Evolutionary conservation across 2,329 filamentous ascomycete genomes (phyloP), one percentile per base, ranked within the genome.

Genomic region (Malbranchea zuffiana): DNA sequence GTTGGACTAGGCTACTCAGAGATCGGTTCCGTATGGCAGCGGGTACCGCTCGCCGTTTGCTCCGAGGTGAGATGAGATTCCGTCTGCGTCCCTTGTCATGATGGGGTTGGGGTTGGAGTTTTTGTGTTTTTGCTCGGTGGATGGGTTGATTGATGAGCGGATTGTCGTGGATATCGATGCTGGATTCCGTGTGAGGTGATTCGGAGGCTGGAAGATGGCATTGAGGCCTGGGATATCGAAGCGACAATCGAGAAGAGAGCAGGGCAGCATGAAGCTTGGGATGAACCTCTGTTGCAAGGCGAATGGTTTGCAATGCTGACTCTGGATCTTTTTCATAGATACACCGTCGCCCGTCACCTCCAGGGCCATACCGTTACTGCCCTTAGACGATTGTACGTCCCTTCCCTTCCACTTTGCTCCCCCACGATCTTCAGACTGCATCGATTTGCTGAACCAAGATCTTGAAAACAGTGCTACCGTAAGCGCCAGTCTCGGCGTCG

Each of bases 1-100:
- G 12, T 4, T 15, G 6, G 2, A n/a, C n/a, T 29, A 44, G 42
- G 42, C 37, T 18, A 37, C 35, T 29, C 37, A 33, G 16, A 21
- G 28, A 16, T n/a, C 24, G n/a, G 29, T 35, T 26, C 35, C 38
- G 27, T 24, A 18, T 23, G 35, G 37, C 13, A 25, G 38, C 32
- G 28, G 67, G 43, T 75, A 71, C 59, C 58, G 64, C 57, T 73
- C 69, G 54, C 68, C 67, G 39, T 75, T 69, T 52, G 72, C 68
- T 38, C 73, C 73, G 43, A 66, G 71, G 72, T 78, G 66, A 57
- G 59, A 51, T 32, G 21, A 18, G 6, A 8, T 15, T 31, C 17
- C 24, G 8, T 18, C 12, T 16, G 21, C 11, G 3, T 35, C 16
- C 2, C 10, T 20, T 25, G 6, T 21, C n/a, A 6, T 11, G 27